Percentiles rank a stretch among this genome's conserved stretches.
Conservation (phyloP, 2,329 filamentous ascomycete species). For the Penicillium sp. region DNA sequence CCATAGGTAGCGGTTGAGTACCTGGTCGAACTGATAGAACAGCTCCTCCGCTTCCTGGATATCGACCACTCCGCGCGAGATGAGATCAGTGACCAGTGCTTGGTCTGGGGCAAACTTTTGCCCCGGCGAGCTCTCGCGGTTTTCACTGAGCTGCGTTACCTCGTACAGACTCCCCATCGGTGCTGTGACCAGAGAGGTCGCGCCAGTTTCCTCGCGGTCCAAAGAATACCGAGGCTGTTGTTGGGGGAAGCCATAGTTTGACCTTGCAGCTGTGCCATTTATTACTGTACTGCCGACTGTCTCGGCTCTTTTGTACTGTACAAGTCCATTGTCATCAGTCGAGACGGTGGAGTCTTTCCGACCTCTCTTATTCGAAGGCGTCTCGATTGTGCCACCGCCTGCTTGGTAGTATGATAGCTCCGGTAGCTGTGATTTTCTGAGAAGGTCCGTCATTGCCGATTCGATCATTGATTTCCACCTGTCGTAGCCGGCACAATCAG, state of each 20-base stretch:
- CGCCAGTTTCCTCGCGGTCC: conserved; percentile 37
- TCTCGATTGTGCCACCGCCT: conserved; percentile 29
- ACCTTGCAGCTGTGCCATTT: conserved; percentile 18
- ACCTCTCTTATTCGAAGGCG: conserved; percentile 28
- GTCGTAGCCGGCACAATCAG: conserved; percentile 11
- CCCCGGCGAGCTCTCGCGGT: conserved; percentile 33
- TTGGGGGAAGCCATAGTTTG: conserved; percentile 23
- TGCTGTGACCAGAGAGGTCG: conserved; percentile 40
- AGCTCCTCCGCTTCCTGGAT: conserved; percentile 44
- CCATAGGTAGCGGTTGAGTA: conserved; percentile 43
- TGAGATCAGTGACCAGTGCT: conserved; percentile 48
- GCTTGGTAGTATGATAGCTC: conserved; percentile 41
- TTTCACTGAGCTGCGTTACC: conserved; percentile 46
- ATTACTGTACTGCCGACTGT: conserved; percentile 13
- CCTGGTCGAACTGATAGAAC: conserved; percentile 41
- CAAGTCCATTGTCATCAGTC: conserved; percentile 27
- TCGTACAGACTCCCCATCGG: conserved; percentile 52
- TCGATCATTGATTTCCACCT: conserved; percentile 43
- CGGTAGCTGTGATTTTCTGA: conserved; percentile 38
- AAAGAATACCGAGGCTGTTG: conserved; percentile 35
- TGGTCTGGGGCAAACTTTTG: conserved; percentile 34
- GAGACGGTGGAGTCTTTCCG: conserved; percentile 37
- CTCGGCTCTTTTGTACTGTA: conserved; percentile 18
- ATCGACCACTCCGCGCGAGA: conserved; percentile 50
- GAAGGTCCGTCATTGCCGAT: conserved; percentile 39